Conservation (phyloP, 225 moss, liverwort and hornwort genomes). For the Antitrichia curtipendula region DNA sequence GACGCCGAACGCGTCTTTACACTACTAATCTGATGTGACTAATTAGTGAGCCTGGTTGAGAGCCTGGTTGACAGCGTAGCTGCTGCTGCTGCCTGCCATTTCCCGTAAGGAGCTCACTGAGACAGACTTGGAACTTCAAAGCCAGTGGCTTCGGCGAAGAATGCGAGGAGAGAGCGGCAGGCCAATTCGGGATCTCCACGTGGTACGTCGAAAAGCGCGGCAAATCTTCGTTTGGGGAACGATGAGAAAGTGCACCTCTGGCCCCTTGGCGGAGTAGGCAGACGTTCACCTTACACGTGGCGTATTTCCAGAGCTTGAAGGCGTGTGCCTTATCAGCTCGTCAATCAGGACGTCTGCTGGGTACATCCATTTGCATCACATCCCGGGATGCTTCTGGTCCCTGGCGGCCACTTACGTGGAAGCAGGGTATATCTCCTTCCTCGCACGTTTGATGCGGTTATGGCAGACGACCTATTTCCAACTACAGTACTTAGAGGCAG, state of each 20-base stretch:
- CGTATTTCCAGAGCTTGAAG: background rate
- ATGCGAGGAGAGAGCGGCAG: background rate
- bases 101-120: background rate
- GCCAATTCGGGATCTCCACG: background rate
- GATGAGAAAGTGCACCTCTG: background rate
- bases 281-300: background rate
- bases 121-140: background rate
- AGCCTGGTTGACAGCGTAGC: background rate
- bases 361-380: too few species aligned
- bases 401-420: too few species aligned
- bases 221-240: background rate
- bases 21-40: too few species aligned
- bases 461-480: too few species aligned
- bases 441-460: too few species aligned
- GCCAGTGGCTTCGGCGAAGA: background rate
- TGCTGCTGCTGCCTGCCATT: too few species aligned
- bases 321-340: background rate
- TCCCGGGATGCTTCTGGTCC: too few species aligned
- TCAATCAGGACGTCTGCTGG: background rate
- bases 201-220: background rate
- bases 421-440: too few species aligned
- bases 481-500: too few species aligned
- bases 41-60: background rate
- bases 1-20: too few species aligned
- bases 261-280: background rate